Percentiles rank a stretch among this genome's conserved stretches.
Evolutionary conservation across 1,284 basidiomycete species (phyloP).

Genomic region (Cutaneotrichosporon cavernicola): DNA sequence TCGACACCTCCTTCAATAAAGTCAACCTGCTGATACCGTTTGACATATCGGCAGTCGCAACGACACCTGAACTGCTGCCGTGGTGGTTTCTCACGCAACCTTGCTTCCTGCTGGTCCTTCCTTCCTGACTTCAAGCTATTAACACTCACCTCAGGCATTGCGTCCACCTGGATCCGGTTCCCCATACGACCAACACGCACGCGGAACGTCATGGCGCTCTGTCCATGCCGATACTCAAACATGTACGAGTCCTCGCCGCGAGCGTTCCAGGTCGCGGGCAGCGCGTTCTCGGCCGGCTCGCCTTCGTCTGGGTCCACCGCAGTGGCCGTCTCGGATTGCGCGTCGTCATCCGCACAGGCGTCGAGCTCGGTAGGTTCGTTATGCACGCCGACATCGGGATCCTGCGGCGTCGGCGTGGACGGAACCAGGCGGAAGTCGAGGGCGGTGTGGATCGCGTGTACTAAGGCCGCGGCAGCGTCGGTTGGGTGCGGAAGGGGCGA

Average conservation of each 20-base stretch:
- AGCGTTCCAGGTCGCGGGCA: constrained; percentile 38
- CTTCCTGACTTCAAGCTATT: background rate
- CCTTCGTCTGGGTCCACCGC: constrained; percentile 44
- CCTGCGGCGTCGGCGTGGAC: constrained; percentile 2
- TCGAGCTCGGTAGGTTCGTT: background rate
- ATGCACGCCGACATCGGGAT: background rate
- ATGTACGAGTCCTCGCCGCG: constrained; percentile 48
- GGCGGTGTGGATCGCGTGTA: constrained; percentile 53
- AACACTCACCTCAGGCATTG: constrained; percentile 53
- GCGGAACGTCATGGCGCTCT: constrained; percentile 52
- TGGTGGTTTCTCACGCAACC: background rate
- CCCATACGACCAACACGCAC: constrained; percentile 54
- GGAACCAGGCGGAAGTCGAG: constrained; percentile 51
- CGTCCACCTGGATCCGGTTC: constrained; percentile 51
- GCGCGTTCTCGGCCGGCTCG: background rate
- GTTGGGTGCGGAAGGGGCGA: constrained; percentile 46
- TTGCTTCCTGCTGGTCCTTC: background rate
- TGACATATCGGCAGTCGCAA: background rate
- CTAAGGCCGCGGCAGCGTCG: constrained; percentile 50
- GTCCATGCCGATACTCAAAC: constrained; percentile 53
- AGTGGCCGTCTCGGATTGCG: constrained; percentile 44
- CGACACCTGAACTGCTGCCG: background rate
- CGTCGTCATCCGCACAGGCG: constrained; percentile 29
- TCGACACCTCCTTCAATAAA: background rate
- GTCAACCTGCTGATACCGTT: background rate